Evolutionary conservation across 805 yeast genomes (phyloP).

Genomic region (Myxozyma kluyveri): DNA sequence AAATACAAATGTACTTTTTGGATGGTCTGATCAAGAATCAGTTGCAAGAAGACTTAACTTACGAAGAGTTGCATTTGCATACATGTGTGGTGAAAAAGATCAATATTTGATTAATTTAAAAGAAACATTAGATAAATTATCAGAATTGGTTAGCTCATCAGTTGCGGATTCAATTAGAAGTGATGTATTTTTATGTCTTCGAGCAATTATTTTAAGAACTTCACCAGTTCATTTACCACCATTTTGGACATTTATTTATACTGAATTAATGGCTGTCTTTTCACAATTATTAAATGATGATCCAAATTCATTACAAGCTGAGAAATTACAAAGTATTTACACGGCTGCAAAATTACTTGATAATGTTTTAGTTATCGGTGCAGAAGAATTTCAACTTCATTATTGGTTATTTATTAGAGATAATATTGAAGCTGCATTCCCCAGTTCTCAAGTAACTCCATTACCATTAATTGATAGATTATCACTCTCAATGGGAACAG

Average conservation of each 20-base stretch:
- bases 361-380: slow-evolving; percentile 59
- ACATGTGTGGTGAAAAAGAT: slow-evolving; percentile 62
- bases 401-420: slow-evolving; percentile 87
- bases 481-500: slow-evolving; percentile 32
- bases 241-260: slow-evolving; percentile 66
- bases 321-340: slow-evolving; percentile 42
- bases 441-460: slow-evolving; percentile 37
- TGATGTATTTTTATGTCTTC: slow-evolving; percentile 55
- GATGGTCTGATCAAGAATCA: slow-evolving; percentile 70
- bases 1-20: slow-evolving; percentile 60
- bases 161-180: slow-evolving; percentile 40
- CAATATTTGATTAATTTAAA: slow-evolving; percentile 49
- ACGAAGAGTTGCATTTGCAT: slow-evolving; percentile 60
- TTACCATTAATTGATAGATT: slow-evolving; percentile 47
- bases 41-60: slow-evolving; percentile 53
- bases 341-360: slow-evolving; percentile 78
- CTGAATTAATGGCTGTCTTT: slow-evolving; percentile 57
- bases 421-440: slow-evolving; percentile 56
- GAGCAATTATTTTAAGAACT: slow-evolving; percentile 64
- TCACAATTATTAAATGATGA: slow-evolving; percentile 35
- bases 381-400: slow-evolving; percentile 71
- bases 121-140: slow-evolving; percentile 49
- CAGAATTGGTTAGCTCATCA: slow-evolving; percentile 37
- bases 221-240: slow-evolving; percentile 63
- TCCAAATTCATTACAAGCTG: slow-evolving; percentile 40